A percentile compares a stretch with the other conserved stretches of the same genome.
Evolutionary conservation across 2,329 filamentous ascomycete species (phyloP).

Genomic region (Aspergillus sp.): DNA sequence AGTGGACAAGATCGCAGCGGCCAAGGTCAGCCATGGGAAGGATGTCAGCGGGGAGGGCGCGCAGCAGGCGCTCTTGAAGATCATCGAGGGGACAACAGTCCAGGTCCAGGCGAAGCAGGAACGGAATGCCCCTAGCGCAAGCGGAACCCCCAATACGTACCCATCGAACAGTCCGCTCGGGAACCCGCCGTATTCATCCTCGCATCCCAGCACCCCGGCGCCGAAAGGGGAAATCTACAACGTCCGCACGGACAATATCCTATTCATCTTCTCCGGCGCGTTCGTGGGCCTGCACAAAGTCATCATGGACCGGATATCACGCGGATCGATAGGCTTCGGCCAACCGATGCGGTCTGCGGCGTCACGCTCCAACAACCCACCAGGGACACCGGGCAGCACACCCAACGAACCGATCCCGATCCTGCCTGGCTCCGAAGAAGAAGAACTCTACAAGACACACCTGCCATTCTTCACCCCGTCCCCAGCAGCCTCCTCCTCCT

Average conservation of each 20-base stretch:
- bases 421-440: slow-evolving; percentile 57
- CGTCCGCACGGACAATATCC: slow-evolving; percentile 88
- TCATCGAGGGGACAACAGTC: slow-evolving; percentile 90
- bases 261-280: slow-evolving; percentile 94
- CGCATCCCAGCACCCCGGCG: slow-evolving; percentile 18
- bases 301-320: slow-evolving; percentile 77
- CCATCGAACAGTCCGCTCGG: slow-evolving; percentile 32
- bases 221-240: slow-evolving; percentile 56
- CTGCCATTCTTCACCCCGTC: slow-evolving; percentile 46
- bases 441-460: slow-evolving; percentile 51
- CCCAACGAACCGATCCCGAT: slow-evolving; percentile 40
- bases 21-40: slow-evolving; percentile 78
- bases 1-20: slow-evolving; percentile 91
- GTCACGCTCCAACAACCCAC: slow-evolving; percentile 21
- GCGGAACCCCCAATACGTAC: slow-evolving; percentile 31
- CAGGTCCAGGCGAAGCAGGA: slow-evolving; percentile 75
- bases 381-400: slow-evolving; percentile 14
- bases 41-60: slow-evolving; percentile 96
- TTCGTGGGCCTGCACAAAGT: slow-evolving; percentile 88
- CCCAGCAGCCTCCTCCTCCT: slow-evolving; percentile 35
- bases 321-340: slow-evolving; percentile 82
- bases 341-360: slow-evolving; percentile 58
- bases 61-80: slow-evolving; percentile 89
- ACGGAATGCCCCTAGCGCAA: slow-evolving; percentile 32
- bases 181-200: slow-evolving; percentile 19